Evolutionary conservation across 176 grass and related monocot species (phyloP), one percentile per base, ranked within the genome.

Genomic region (Phragmites australis): DNA sequence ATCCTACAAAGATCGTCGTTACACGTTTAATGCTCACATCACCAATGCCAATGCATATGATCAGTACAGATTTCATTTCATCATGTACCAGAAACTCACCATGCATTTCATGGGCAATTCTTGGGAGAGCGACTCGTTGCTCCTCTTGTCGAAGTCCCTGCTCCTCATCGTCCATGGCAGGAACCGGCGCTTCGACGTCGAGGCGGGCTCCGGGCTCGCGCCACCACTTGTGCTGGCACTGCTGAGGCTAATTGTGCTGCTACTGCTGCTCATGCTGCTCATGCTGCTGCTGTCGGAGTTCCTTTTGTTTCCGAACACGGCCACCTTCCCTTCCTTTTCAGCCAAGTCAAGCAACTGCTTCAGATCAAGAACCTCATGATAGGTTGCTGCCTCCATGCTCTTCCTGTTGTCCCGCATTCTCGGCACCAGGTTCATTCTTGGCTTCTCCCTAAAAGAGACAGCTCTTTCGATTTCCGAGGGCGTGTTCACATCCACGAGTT

Each of bases 161-260:
- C 89, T 91, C 62, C 74, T 86, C 71, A 84, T 58, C 68, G 58
- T 77, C 80, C 92, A 91, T 11, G 80, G 74, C 17, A 88, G 67
- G 63, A 89, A 49, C 48, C 84, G 62, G 27, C 81, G 74, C 58
- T 89, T 94, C 19, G 87, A 89, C 27, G 79, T 85, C 6, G 73
- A 87, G 21, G 57, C 81, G 1, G 76, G 72, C 27, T 94, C 92
- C 7, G 92, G 92, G 79, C 89, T 94, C 2, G 87, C 85, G 27
- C 74, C 65, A 1, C 87, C 89, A 29, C 91, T 93, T 10, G 69
- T 68, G 58, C 87, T 87, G 44, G 66, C 68, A 18, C 81, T 93
- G 59, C 85, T 86, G 40, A 66, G 77, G 72, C 86, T 89, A 10
- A 66, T 22, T 32, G 37, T 71, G 81, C 72, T 87, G 74, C 31